phyloP scores from a whole-genome alignment of 345 rosid species.

The Populus ilicifolia region DNA sequence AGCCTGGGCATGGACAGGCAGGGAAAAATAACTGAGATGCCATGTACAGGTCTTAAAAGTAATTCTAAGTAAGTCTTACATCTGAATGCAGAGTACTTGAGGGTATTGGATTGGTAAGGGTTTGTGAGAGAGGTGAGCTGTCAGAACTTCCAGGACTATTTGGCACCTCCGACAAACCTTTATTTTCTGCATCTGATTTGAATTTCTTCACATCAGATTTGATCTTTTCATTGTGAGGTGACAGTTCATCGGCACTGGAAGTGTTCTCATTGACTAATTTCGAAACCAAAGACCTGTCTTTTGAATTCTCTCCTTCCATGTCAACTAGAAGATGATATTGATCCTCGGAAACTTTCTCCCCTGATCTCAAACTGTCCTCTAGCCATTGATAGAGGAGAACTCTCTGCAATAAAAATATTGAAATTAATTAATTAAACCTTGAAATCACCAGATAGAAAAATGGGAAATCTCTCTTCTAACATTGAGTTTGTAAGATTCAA shows the following conservation, averaged over 20 bases:
- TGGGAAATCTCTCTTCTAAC: background rate
- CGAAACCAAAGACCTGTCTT: constrained; percentile 26
- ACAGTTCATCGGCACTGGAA: constrained; percentile 30
- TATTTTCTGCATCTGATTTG: constrained; percentile 11
- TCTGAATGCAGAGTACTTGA: constrained; percentile 31
- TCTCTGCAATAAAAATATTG: constrained; percentile 36
- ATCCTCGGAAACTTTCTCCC: constrained; percentile 67
- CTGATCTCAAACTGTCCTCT: constrained; percentile 69
- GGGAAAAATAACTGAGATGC: background rate
- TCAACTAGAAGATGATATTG: constrained; percentile 40
- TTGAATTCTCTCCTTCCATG: constrained; percentile 28
- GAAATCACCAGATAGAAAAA: background rate
- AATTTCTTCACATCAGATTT: constrained; percentile 28
- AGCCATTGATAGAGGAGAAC: constrained; percentile 73
- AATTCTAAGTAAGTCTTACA: constrained; percentile 37
- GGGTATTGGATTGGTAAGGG: constrained; percentile 10
- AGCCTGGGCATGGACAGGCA: background rate
- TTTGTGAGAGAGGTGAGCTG: constrained; percentile 31
- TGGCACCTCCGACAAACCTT: constrained; percentile 15
- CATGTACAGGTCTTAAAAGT: background rate
- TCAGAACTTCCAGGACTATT: constrained; percentile 35
- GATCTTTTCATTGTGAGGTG: constrained; percentile 32
- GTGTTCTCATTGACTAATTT: constrained; percentile 17
- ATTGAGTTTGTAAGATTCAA: background rate
- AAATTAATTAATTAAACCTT: background rate